A percentile compares a stretch with the other conserved stretches of the same genome.
phyloP scores from a whole-genome alignment of 164 flowering plant genomes.

The Kalanchoe fedtschenkoi region DNA sequence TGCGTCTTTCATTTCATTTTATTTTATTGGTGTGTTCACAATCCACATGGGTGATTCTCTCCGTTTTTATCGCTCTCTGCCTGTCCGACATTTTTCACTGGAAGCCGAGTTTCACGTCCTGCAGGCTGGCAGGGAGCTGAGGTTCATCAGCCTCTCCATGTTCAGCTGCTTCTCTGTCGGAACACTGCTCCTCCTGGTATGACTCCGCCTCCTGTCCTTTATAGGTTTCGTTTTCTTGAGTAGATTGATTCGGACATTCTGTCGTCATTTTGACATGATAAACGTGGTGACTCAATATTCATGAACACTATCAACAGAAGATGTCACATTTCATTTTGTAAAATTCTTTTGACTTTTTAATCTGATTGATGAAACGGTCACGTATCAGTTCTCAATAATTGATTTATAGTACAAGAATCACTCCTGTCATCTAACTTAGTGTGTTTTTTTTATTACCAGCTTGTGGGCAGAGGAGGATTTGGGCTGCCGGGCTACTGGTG shows the following conservation, averaged over 20 bases:
- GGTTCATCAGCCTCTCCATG: constrained; percentile 47
- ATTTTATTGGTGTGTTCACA: too few species aligned
- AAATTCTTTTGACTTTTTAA: neutral
- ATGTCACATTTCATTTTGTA: neutral
- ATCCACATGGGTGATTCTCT: neutral
- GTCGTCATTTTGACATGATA: too few species aligned
- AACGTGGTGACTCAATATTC: too few species aligned
- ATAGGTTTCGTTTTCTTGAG: neutral
- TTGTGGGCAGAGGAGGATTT: constrained; percentile 22
- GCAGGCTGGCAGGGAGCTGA: constrained; percentile 66
- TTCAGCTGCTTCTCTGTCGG: constrained; percentile 34
- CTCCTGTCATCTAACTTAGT: neutral
- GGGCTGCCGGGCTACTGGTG: constrained; percentile 61
- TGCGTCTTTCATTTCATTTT: too few species aligned
- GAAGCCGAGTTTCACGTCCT: neutral
- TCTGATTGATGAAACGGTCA: too few species aligned
- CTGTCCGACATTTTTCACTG: neutral
- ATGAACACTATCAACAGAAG: neutral
- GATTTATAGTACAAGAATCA: too few species aligned
- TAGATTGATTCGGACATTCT: too few species aligned
- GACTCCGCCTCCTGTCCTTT: neutral
- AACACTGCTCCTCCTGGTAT: constrained; percentile 32
- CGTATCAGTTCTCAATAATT: too few species aligned
- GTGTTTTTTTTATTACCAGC: neutral
- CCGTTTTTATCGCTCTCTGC: neutral